These are phyloP conservation scores for Trifolium subterraneum DNA, from an alignment of 306 rosid species.

Conservation along the genomic window DNA sequence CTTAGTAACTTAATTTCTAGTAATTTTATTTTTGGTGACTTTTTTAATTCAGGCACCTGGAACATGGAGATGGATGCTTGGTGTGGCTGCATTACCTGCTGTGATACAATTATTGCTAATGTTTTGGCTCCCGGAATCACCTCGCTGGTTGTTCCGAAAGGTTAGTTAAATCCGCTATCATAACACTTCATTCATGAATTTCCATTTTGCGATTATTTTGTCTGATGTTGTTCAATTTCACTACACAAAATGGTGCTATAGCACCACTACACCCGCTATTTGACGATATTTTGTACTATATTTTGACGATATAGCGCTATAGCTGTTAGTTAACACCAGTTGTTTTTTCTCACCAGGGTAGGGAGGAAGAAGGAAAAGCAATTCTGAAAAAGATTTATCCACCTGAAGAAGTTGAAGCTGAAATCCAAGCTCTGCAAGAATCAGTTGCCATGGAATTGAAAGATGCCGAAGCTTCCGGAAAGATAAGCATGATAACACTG, in stretches of 20 bases:
- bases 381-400: constrained; percentile 54
- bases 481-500: constrained; percentile 30
- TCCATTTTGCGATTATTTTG: no score
- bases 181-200: not conserved
- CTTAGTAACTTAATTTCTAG: not conserved
- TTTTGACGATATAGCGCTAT: no score
- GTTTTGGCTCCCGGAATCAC: constrained; percentile 63
- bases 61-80: constrained; percentile 73
- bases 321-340: not conserved
- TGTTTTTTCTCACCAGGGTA: constrained; percentile 44
- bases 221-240: no score
- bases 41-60: constrained; percentile 42
- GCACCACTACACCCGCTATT: no score
- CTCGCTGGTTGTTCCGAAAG: constrained; percentile 66
- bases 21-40: not conserved
- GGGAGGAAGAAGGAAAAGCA: constrained; percentile 48
- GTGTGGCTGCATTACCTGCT: constrained; percentile 61
- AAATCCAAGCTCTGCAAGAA: constrained; percentile 46
- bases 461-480: constrained; percentile 26
- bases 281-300: no score
- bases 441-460: constrained; percentile 42
- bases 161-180: constrained; percentile 14
- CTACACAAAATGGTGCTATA: no score
- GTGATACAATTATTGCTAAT: constrained; percentile 39
- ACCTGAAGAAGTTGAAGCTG: constrained; percentile 42